These are phyloP conservation scores for Saccharata proteae DNA, from an alignment of 2,329 filamentous ascomycete species.

Conservation along the genomic window DNA sequence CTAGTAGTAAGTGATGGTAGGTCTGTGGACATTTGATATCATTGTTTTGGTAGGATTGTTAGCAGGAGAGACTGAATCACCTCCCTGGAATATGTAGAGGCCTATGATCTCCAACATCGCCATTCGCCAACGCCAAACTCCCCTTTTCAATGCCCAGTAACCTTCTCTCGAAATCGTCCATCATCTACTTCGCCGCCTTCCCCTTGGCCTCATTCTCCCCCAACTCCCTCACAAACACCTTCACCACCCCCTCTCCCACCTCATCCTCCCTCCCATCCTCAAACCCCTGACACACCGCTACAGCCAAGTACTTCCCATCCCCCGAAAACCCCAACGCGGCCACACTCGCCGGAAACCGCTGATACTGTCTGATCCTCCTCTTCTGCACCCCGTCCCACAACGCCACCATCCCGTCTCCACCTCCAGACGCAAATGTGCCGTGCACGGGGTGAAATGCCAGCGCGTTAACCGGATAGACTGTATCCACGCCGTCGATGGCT, in stretches of 20 bases:
- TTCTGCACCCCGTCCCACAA: slow-evolving; percentile 89
- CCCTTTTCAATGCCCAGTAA: neutral
- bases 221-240: slow-evolving; percentile 71
- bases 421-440: slow-evolving; percentile 80
- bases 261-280: slow-evolving; percentile 79
- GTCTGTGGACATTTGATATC: too few relatives aligned
- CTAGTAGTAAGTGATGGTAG: too few relatives aligned
- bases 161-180: too few relatives aligned
- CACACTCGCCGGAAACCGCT: slow-evolving; percentile 68
- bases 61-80: too few relatives aligned
- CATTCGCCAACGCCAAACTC: neutral
- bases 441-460: slow-evolving; percentile 73
- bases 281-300: slow-evolving; percentile 75
- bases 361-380: slow-evolving; percentile 79
- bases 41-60: too few relatives aligned
- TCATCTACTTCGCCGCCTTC: slow-evolving; percentile 52
- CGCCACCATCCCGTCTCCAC: slow-evolving; percentile 83
- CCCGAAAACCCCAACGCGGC: slow-evolving; percentile 64
- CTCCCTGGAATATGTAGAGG: neutral
- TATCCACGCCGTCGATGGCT: slow-evolving; percentile 55
- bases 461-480: slow-evolving; percentile 86
- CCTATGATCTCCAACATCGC: neutral
- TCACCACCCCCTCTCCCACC: slow-evolving; percentile 57
- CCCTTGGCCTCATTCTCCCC: slow-evolving; percentile 79
- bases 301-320: slow-evolving; percentile 66